Base-by-base conservation (phyloP, 2,329 filamentous ascomycete species). In the Neopestalotiopsis sp. region DNA sequence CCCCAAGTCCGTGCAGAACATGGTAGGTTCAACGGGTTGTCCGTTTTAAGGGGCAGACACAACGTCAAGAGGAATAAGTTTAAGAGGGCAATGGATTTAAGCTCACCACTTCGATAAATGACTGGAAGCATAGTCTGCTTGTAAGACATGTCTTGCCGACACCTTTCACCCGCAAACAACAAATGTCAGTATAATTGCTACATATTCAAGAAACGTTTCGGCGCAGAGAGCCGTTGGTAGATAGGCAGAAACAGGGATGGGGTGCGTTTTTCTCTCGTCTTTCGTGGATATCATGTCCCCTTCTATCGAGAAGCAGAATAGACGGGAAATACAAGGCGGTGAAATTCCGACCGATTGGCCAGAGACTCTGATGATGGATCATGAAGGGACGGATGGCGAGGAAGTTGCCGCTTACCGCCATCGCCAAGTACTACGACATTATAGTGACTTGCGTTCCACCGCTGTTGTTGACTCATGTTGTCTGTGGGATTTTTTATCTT, bases 81-180 rank as follows among this genome's bases (percentile, higher is more conserved):
- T 17, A 52, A 52, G 24, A 24, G 45, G 45, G 17, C 17, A 24
- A 52, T 0, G 14, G 45, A 17, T 24, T 52, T 9, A 38, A 42
- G 32, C 64, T 38, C 52, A 66, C 64, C 42, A 45, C 52, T 24
- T 66, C 64, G 12, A 66, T 28, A 34, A 66, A 66, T 24, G 52
- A 28, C 17, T 66, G 38, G 20, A 32, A 58, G 32, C 45, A 65
- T 32, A 66, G 45, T 14, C 52, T 42, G 42, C 12, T 66, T 14
- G 64, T 57, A n/a, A 66, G 52, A 38, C 34, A 42, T 7, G 64
- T 57, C 64, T 66, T 66, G 12, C 45, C 45, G 45, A 52, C 45
- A 24, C 45, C 45, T 52, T 52, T 10, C n/a, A 7, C 45, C 45
- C 45, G 45, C 45, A 52, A n/a, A n/a, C 52, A 57, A 5, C 52